phyloP scores from a whole-genome alignment of 2,329 filamentous ascomycete species.

The Scleromitrula shiraiana region DNA sequence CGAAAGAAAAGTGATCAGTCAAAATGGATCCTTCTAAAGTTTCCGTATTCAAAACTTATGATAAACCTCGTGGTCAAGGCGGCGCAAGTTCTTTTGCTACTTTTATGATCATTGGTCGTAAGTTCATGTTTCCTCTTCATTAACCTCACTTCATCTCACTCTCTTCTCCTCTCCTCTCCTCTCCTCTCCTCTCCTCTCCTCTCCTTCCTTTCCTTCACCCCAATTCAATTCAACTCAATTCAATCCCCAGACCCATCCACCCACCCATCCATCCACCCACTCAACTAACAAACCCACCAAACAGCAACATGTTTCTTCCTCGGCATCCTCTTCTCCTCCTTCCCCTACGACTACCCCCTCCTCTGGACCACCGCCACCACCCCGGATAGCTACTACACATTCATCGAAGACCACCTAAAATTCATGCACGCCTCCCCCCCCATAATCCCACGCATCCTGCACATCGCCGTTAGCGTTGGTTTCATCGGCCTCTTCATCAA shows the following conservation, averaged over 20 bases:
- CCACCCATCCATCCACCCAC: background rate
- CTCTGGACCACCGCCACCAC: constrained; percentile 67
- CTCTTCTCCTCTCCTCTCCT: background rate
- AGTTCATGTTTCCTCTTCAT: constrained; percentile 29
- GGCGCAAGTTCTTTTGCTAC: constrained; percentile 75
- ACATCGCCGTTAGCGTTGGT: constrained; percentile 84
- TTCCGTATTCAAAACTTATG: constrained; percentile 29
- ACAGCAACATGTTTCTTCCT: constrained; percentile 92
- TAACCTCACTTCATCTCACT: background rate
- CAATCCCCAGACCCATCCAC: background rate
- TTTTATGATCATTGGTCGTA: constrained; percentile 93
- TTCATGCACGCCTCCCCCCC: constrained; percentile 89
- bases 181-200: constrained; percentile 4
- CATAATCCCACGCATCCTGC: constrained; percentile 84
- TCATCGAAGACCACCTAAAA: constrained; percentile 81
- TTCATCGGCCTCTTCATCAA: constrained; percentile 87
- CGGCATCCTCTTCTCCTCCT: constrained; percentile 75
- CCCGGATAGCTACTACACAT: constrained; percentile 63
- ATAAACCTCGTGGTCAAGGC: constrained; percentile 26
- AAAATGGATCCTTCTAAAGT: constrained; percentile 27
- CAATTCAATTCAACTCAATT: background rate
- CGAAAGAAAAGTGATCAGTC: background rate
- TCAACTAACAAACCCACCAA: background rate
- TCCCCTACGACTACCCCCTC: constrained; percentile 74
- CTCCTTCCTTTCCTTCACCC: constrained; percentile 8